Evolutionary conservation across 2,329 filamentous ascomycete species (phyloP), one percentile per base, ranked within the genome.

Genomic region (Fusarium albidum): DNA sequence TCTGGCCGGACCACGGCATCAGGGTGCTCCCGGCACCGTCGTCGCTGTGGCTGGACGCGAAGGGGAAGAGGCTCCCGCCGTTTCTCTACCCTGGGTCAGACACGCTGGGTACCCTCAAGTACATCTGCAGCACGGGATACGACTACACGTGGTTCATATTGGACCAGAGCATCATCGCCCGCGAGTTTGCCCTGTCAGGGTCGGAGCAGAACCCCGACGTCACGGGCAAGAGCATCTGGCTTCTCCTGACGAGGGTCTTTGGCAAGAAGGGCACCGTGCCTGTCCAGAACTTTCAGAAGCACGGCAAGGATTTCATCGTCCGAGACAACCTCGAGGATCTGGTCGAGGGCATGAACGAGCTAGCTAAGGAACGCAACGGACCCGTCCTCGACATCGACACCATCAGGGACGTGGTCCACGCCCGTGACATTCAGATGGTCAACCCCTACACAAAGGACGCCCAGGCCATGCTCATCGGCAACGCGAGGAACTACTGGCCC

Each of bases 121-220:
- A 86, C 63, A 86, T 87, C 55, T 84, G 82, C 73, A 71, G 68
- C 58, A 86, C 84, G 0, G 84, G 84, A 1, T 80, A 85, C 70
- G 83, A 86, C 67, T 87, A 87, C 72, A 80, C 79, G 3, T 87
- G 84, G 84, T 87, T 87, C 71, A 77, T 87, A 48, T 76, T 84
- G 3, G 77, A 83, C 66, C 80, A 82, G 55, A 72, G 71, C 65
- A 86, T 87, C 62, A 81, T 86, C 39, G 80, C 81, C n/a, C 77
- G 79, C 15, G 84, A 87, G 68, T 86, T 87, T 52, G 82, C 80
- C 11, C 77, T 87, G 1, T 87, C 84, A 0, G 84, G 84, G 9
- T 85, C 82, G 0, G 84, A 87, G 70, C 84, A 87, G 72, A 87
- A 87, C 70, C 82, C 82, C 0, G 84, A 87, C 60, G 57, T 87